Conservation (phyloP, 192 early-diverging fungal species). For the Dispira parvispora region DNA sequence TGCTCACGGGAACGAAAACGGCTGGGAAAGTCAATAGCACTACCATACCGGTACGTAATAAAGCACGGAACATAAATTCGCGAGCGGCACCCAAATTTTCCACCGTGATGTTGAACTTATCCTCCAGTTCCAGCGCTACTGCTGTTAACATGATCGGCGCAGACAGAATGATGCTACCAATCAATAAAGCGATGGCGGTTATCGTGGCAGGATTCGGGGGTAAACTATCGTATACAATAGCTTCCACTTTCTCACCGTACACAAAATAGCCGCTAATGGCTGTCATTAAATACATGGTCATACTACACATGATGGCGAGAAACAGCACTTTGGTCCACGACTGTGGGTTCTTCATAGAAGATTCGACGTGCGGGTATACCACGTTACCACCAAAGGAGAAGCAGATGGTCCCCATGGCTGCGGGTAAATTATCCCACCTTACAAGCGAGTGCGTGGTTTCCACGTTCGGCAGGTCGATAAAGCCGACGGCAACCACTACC, state of each 20-base stretch:
- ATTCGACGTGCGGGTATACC: conserved; percentile 67
- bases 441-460: not conserved
- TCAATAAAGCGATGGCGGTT: conserved; percentile 50
- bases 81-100: conserved; percentile 21
- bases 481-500: conserved; percentile 38
- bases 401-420: conserved; percentile 48
- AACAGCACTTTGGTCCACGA: conserved; percentile 44
- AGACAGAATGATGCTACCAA: conserved; percentile 60
- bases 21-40: conserved; percentile 35
- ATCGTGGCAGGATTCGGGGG: conserved; percentile 36
- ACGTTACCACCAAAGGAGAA: conserved; percentile 61
- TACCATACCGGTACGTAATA: conserved; percentile 35
- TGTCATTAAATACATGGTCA: conserved; percentile 44
- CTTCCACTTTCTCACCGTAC: conserved; percentile 41
- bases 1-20: conserved; percentile 51
- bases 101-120: conserved; percentile 31
- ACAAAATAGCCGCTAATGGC: conserved; percentile 52
- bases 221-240: conserved; percentile 50
- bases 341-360: conserved; percentile 51
- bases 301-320: conserved; percentile 36
- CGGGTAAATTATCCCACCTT: conserved; percentile 27
- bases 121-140: conserved; percentile 45
- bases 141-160: conserved; percentile 61
- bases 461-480: conserved; percentile 16
- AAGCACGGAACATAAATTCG: conserved; percentile 33